Conservation (phyloP, 371 early-diverging fungal species). For the Umbelopsis sp. region DNA sequence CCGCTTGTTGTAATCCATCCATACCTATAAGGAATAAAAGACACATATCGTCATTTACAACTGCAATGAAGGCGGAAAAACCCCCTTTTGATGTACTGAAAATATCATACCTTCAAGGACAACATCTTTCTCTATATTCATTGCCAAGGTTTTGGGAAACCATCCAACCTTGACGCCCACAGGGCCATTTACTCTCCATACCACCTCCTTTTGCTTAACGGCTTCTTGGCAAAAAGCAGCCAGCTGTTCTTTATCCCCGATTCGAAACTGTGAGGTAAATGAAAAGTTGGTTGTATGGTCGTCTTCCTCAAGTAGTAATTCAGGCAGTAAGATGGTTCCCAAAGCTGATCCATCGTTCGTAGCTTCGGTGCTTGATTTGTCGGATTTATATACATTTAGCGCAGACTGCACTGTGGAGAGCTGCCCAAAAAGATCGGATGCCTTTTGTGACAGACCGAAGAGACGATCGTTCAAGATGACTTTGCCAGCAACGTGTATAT, state of each 20-base stretch:
- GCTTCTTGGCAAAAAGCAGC: conserved; percentile 47
- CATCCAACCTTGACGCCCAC: conserved; percentile 35
- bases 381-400: conserved; percentile 29
- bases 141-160: conserved; percentile 29
- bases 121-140: conserved; percentile 36
- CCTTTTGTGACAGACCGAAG: conserved; percentile 27
- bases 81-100: neutral
- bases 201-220: conserved; percentile 33
- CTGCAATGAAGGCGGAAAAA: neutral
- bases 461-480: conserved; percentile 31
- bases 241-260: conserved; percentile 38
- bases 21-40: conserved; percentile 35
- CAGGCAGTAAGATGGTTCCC: conserved; percentile 43
- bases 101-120: conserved; percentile 38
- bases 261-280: conserved; percentile 42
- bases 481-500: conserved; percentile 45
- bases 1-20: conserved; percentile 47
- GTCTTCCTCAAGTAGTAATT: conserved; percentile 25
- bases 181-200: conserved; percentile 43
- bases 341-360: conserved; percentile 20
- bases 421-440: conserved; percentile 33
- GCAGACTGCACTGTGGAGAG: conserved; percentile 26
- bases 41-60: neutral
- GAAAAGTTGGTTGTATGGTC: conserved; percentile 32
- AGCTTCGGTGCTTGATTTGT: neutral